A percentile compares a stretch with the other conserved stretches of the same genome.
Conservation (phyloP, 306 rosid genomes). For the Ochetophila trinervis region DNA sequence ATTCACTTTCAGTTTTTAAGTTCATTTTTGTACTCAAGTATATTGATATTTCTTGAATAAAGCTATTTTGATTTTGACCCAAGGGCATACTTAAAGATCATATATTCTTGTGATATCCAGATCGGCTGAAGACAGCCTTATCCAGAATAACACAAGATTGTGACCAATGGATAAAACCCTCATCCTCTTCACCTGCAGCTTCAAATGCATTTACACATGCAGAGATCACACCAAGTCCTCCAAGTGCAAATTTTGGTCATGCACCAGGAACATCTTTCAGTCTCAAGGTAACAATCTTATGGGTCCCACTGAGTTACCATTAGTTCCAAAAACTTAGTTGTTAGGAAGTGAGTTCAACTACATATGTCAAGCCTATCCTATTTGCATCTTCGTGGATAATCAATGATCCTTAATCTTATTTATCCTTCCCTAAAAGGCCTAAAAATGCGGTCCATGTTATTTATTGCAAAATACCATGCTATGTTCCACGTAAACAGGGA, state of each 20-base stretch:
- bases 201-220: conserved; percentile 44
- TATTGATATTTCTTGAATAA: conserved; percentile 13
- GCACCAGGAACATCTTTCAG: conserved; percentile 53
- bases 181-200: conserved; percentile 57
- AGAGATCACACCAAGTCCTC: conserved; percentile 67
- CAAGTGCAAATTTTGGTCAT: conserved; percentile 48
- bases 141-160: conserved; percentile 80
- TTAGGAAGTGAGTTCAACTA: too few relatives aligned
- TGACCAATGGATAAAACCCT: conserved; percentile 75
- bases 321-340: too few relatives aligned
- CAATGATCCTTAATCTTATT: too few relatives aligned
- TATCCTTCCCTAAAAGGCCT: neutral
- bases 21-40: conserved; percentile 20
- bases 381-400: too few relatives aligned
- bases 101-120: conserved; percentile 50
- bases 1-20: neutral
- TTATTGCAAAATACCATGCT: neutral
- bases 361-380: neutral
- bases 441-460: neutral
- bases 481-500: too few relatives aligned
- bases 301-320: neutral
- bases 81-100: conserved; percentile 18
- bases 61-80: conserved; percentile 29
- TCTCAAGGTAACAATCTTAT: conserved; percentile 63
- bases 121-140: conserved; percentile 80